Conservation (phyloP, 305 asterid genomes). For the Salvia sclarea region DNA sequence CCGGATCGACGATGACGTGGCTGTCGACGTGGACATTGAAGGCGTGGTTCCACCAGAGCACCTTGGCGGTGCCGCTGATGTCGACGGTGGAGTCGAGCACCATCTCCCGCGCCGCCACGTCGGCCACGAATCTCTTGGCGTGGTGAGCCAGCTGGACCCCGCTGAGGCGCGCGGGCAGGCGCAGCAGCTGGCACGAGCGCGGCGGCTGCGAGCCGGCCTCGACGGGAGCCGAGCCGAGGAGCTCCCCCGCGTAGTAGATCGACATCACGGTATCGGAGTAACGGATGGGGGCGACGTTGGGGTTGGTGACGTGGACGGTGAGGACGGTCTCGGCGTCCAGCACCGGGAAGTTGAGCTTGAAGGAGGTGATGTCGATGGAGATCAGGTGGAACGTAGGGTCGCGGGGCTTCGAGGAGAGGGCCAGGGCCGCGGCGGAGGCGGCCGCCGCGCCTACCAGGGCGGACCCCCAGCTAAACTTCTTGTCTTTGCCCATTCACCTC, state of each 20-base stretch:
- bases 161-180: constrained; percentile 75
- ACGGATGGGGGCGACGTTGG: constrained; percentile 68
- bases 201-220: constrained; percentile 82
- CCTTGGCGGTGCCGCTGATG: constrained; percentile 74
- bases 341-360: constrained; percentile 79
- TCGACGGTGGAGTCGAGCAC: constrained; percentile 77
- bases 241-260: constrained; percentile 72
- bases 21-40: constrained; percentile 86
- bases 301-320: constrained; percentile 94
- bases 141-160: constrained; percentile 76
- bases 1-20: constrained; percentile 90
- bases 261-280: constrained; percentile 75
- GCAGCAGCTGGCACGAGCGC: constrained; percentile 81
- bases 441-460: constrained; percentile 80
- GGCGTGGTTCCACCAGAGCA: constrained; percentile 84
- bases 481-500: constrained; percentile 32
- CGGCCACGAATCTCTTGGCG: constrained; percentile 66
- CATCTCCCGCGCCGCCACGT: constrained; percentile 84
- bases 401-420: constrained; percentile 60
- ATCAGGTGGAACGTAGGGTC: constrained; percentile 83
- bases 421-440: constrained; percentile 51
- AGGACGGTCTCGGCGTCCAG: constrained; percentile 75
- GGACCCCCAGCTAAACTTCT: constrained; percentile 70
- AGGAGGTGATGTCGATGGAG: constrained; percentile 80
- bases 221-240: constrained; percentile 77